Base-by-base conservation (phyloP, 2,329 filamentous ascomycete species). In the Didymella pomorum region DNA sequence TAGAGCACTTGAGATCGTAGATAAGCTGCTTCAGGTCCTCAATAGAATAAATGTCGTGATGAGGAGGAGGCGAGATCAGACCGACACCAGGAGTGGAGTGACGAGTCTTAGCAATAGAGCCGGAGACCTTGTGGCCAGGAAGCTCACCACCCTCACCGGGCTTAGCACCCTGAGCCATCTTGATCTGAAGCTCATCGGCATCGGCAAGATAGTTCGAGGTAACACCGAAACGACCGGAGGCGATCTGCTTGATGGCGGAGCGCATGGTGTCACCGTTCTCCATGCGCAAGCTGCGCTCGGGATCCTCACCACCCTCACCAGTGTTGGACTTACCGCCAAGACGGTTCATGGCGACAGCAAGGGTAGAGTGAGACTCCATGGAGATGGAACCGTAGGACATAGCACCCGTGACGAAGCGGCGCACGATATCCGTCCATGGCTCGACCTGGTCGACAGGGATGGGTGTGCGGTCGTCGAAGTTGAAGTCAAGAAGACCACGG, bases 351-450 rank as follows among this genome's bases (percentile, higher is more conserved):
- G 94, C 94, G 55, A 98, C 89, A 66, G 94, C 94, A 47, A 98
- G 83, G 12, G 94, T 97, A 18, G 94, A 97, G 81, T 98, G 94
- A 52, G 94, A 94, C 78, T 98, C 94, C 92, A 97, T 97, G 6
- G 94, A 97, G 71, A 98, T 98, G 39, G 94, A 97, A 46, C 94
- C 94, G 75, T 98, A 98, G 2, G 94, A 98, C 94, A 98, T 98
- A 69, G 94, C 94, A 76, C 94, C 94, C 37, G 94, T 97, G 71
- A 94, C 95, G 82, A 97, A 97, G 63, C 94, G 91, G 65, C 94
- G 91, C 44, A 97, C 94, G 70, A 98, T 97, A 72, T 97, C 93
- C 3, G 94, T 97, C 94, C 94, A 98, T 20, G 94, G 92, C 81
- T 98, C 94, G 58, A 98, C 94, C 79, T 97, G 93, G 68, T 97